These are phyloP conservation scores for Juncus effusus DNA, from an alignment of 176 grass and related monocot genomes.

Conservation along the genomic window DNA sequence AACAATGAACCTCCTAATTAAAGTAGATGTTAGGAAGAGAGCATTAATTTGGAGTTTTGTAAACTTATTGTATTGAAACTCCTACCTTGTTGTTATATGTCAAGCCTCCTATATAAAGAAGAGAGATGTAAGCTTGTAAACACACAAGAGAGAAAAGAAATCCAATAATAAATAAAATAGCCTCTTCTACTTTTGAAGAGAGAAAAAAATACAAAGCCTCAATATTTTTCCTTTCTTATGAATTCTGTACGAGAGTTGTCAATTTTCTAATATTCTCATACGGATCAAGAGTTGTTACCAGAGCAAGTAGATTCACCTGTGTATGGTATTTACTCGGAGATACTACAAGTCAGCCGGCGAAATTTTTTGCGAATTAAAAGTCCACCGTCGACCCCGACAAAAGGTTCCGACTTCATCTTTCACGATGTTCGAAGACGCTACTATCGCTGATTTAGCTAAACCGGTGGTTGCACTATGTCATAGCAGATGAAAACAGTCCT, in stretches of 20 bases:
- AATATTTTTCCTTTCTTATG: no score
- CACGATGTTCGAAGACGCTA: conserved; percentile 6
- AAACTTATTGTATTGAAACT: no score
- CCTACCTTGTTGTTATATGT: no score
- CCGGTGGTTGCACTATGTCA: neutral
- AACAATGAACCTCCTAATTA: no score
- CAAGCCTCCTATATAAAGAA: neutral
- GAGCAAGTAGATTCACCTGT: neutral
- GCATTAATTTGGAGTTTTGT: no score
- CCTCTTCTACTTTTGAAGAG: neutral
- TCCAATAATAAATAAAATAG: neutral
- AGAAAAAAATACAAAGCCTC: neutral
- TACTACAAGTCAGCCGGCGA: neutral
- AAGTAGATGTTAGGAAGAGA: no score
- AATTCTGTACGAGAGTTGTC: neutral
- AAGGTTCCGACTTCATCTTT: neutral
- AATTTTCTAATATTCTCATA: neutral
- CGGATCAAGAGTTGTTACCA: conserved; percentile 7
- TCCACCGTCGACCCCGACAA: neutral
- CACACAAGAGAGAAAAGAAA: neutral
- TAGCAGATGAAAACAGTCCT: neutral
- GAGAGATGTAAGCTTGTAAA: neutral
- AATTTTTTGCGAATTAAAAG: neutral
- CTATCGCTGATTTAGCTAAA: neutral
- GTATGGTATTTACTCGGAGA: conserved; percentile 12